Conservation (phyloP, 1,284 basidiomycete genomes). For the Polyporus tsugae region DNA sequence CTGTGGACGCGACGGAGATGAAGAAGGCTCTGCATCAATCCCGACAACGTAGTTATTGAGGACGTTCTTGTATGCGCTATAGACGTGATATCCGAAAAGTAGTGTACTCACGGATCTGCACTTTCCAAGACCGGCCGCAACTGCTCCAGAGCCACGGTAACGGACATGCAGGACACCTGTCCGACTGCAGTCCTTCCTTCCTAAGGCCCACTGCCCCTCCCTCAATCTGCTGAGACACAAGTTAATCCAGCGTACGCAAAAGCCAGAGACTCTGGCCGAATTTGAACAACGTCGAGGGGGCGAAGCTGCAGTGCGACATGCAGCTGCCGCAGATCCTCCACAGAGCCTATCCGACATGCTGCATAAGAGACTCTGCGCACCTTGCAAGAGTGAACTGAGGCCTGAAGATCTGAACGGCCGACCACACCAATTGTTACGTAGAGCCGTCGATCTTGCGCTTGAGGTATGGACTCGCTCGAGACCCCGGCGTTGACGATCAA, state of each 20-base stretch:
- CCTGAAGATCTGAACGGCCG: background rate
- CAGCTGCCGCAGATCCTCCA: background rate
- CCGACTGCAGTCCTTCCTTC: background rate
- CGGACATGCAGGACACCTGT: slow-evolving; percentile 9
- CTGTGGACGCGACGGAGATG: slow-evolving; percentile 9
- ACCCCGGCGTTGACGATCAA: background rate
- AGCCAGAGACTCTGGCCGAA: background rate
- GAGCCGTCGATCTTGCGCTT: background rate
- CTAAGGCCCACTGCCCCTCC: background rate
- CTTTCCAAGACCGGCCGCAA: slow-evolving; percentile 3
- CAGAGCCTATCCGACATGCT: background rate
- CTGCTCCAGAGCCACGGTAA: slow-evolving; percentile 2
- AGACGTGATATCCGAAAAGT: background rate
- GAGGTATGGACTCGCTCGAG: background rate
- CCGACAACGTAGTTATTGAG: background rate
- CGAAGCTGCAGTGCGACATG: background rate
- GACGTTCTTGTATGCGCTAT: background rate
- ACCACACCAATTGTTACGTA: background rate
- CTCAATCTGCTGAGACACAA: background rate
- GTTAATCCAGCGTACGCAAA: background rate
- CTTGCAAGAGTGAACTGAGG: background rate
- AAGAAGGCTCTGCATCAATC: background rate
- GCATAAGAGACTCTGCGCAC: background rate
- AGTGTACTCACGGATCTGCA: slow-evolving; percentile 7
- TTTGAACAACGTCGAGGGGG: background rate